A percentile compares a stretch with the other conserved stretches of the same genome.
Conservation (phyloP, 1,139 yeast species). For the Magnusiomyces paraingens region DNA sequence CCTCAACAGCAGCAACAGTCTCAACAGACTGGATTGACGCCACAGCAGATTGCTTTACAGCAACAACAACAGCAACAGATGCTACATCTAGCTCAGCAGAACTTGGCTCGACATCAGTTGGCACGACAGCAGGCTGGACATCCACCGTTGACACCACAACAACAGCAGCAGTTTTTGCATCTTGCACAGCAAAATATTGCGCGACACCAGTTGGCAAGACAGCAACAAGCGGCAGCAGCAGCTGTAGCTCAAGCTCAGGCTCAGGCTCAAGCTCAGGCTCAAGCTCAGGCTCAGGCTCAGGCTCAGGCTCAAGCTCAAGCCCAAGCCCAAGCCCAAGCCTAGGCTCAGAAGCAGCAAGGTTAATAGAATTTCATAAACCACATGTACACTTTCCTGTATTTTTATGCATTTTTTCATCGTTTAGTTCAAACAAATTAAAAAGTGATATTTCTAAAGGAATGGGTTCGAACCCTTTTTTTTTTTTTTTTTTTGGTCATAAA, state of each 20-base stretch:
- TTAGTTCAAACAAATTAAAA: too few species aligned
- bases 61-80: conserved; percentile 5
- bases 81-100: background rate
- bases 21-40: too few species aligned
- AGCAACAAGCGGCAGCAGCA: conserved; percentile 20
- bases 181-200: conserved; percentile 27
- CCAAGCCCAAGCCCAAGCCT: conserved; percentile 5
- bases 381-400: too few species aligned
- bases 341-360: conserved; percentile 1
- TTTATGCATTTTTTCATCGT: too few species aligned
- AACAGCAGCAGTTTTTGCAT: conserved; percentile 1
- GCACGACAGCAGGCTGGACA: too few species aligned
- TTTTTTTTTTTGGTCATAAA: too few species aligned
- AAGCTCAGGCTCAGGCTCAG: conserved; percentile 1
- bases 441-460: too few species aligned
- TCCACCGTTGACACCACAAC: background rate
- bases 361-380: too few species aligned
- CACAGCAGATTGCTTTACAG: conserved; percentile 22
- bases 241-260: conserved; percentile 13
- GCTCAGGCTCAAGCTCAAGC: background rate
- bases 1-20: conserved; percentile 35
- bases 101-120: too few species aligned
- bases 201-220: conserved; percentile 18
- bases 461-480: too few species aligned
- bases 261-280: conserved; percentile 9